Evolutionary conservation across 2,329 filamentous ascomycete genomes (phyloP).

Genomic region (Botrytis cinerea): DNA sequence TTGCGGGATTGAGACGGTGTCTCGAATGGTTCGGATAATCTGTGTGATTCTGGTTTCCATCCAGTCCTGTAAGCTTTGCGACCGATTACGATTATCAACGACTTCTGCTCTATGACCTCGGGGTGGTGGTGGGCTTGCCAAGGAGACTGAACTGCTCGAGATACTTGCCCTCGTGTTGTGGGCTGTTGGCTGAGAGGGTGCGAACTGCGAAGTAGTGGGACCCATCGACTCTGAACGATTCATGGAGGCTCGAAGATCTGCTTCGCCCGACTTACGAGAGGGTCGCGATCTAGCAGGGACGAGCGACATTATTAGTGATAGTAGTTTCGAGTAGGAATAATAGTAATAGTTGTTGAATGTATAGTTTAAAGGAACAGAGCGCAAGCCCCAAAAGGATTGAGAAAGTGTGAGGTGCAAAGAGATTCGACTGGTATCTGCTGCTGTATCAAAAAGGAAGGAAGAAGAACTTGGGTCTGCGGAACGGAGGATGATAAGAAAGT

Average conservation of each 20-base stretch:
- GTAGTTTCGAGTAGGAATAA: conserved; percentile 6
- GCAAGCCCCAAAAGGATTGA: neutral
- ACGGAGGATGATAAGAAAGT: neutral
- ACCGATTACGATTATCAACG: neutral
- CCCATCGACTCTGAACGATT: conserved; percentile 13
- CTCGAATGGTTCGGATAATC: conserved; percentile 2
- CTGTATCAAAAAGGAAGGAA: neutral
- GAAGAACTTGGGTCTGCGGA: neutral
- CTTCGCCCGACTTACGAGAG: neutral
- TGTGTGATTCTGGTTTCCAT: conserved; percentile 1
- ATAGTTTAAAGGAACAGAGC: conserved; percentile 2
- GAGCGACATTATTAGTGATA: conserved; percentile 20
- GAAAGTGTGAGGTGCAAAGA: neutral
- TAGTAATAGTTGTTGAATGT: conserved; percentile 1
- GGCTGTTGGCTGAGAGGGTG: neutral
- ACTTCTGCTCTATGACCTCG: neutral
- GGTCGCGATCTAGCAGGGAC: conserved; percentile 8
- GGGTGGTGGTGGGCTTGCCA: neutral
- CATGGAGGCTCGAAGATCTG: conserved; percentile 14
- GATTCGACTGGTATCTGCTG: neutral
- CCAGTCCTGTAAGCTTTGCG: conserved; percentile 1
- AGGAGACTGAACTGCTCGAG: neutral
- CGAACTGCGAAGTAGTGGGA: conserved; percentile 6
- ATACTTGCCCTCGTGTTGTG: neutral
- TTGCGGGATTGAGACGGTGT: neutral